A percentile compares a stretch with the other conserved stretches of the same genome.
These are phyloP conservation scores for Claviceps lovelessii DNA, from an alignment of 2,329 filamentous ascomycete species.

Conservation along the genomic window DNA sequence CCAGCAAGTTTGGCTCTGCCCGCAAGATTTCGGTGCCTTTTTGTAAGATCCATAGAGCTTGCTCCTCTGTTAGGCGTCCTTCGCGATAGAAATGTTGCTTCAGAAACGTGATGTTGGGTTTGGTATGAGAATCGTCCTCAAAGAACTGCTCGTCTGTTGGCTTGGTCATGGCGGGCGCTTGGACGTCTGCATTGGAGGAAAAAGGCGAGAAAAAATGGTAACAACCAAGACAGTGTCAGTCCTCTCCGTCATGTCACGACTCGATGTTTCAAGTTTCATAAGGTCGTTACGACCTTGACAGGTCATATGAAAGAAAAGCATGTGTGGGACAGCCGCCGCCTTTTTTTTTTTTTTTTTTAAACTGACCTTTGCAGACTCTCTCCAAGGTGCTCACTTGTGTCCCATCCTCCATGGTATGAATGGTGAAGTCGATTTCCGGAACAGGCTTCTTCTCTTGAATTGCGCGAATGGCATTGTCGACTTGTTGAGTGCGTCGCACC, in stretches of 20 bases:
- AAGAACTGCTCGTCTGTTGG: conserved; percentile 92
- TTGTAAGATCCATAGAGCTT: conserved; percentile 88
- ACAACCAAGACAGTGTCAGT: conserved; percentile 6
- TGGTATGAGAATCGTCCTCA: conserved; percentile 68
- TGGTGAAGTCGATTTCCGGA: conserved; percentile 95
- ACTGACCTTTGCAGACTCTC: conserved; percentile 91
- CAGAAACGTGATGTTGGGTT: conserved; percentile 85
- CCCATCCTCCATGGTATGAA: conserved; percentile 97
- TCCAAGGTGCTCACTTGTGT: conserved; percentile 89
- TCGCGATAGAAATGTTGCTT: conserved; percentile 99
- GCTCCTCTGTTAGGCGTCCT: conserved; percentile 90
- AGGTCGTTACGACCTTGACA: background rate
- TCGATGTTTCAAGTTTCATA: background rate
- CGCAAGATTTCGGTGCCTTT: conserved; percentile 77
- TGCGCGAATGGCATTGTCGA: conserved; percentile 84
- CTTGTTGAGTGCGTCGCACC: conserved; percentile 41
- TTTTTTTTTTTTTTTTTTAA: background rate
- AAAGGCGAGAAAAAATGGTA: background rate
- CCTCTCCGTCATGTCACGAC: background rate
- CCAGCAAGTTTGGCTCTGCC: conserved; percentile 84
- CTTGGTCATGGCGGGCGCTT: conserved; percentile 86
- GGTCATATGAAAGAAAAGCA: background rate
- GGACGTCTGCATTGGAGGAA: conserved; percentile 56
- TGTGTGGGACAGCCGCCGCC: background rate
- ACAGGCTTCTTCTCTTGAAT: conserved; percentile 90